Percentiles rank a stretch among this genome's conserved stretches.
Evolutionary conservation across 176 grass and related monocot species (phyloP).

Genomic region (Microstegium vimineum): DNA sequence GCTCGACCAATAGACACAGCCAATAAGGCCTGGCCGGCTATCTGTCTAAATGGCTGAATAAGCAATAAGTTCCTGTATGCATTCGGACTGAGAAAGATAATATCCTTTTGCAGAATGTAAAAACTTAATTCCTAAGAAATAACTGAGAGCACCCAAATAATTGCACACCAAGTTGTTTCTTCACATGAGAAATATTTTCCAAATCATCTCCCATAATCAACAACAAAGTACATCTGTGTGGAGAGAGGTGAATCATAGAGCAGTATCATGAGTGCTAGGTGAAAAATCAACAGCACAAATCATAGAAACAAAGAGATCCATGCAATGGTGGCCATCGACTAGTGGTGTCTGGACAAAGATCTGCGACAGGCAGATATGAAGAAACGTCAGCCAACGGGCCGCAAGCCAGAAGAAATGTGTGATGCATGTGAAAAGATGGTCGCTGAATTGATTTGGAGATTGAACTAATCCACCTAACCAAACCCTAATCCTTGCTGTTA

Average conservation of each 20-base stretch:
- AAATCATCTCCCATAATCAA: background rate
- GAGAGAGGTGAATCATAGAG: background rate
- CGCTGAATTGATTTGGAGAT: background rate
- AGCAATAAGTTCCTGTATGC: background rate
- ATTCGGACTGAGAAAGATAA: background rate
- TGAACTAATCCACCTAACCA: background rate
- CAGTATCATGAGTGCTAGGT: background rate
- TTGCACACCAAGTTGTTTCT: background rate
- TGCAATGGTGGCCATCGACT: background rate
- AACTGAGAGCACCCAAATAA: background rate
- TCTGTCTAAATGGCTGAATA: background rate
- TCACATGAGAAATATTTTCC: background rate
- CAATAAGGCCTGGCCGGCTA: background rate
- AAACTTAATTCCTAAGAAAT: background rate
- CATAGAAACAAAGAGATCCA: background rate
- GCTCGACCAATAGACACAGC: background rate
- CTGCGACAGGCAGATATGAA: background rate
- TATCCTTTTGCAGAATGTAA: background rate
- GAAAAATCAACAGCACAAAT: background rate
- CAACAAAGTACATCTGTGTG: background rate
- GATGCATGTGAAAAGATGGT: background rate
- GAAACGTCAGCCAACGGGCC: background rate
- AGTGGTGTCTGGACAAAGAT: background rate
- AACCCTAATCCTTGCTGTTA: background rate
- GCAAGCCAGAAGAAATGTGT: background rate